Evolutionary conservation across 306 rosid species (phyloP), one percentile per base, ranked within the genome.

Genomic region (Quercus berberidifolia): DNA sequence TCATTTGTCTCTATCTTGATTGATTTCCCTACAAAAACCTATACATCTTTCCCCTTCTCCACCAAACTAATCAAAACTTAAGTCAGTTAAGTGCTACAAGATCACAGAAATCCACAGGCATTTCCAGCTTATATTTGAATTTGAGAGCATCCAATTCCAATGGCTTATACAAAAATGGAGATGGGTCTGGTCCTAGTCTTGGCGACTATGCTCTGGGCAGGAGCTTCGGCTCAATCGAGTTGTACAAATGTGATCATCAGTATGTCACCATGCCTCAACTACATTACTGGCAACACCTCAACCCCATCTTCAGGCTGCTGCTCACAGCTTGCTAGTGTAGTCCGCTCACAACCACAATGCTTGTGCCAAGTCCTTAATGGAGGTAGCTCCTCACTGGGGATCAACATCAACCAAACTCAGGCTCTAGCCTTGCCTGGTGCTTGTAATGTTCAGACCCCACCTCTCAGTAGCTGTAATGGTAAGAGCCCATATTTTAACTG

Each of bases 401-500:
- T 93, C 81, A 87, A 57, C 30, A 82, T 95, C 58, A 93, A 93
- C 76, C 90, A 80, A 74, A 91, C 98, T 43, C 98, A 77, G 81
- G 97, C 98, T 73, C 82, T 90, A 19, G 89, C 94, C 25, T 60
- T 95, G 67, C 99, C 99, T 30, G 26, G 76, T 81, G 91, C 88
- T 70, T 95, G 98, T 89, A 89, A 90, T 19, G 89, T 95, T 26
- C 86, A 88, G 75, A 92, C 96, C 56, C 97, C 98, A 59, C 85
- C 98, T 3, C 54, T 80, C 62, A 68, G 84, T 75, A 81, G 51
- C 71, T 95, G 98, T 67, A 86, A 89, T 3, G 90, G 99, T 90
- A 82, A 78, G 85, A 52, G 26, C 55, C 43, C 58, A 65, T 4
- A 60, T 25, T 60, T 4, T 25, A 4, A 13, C 26, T 60, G 26